A percentile compares a stretch with the other conserved stretches of the same genome.
Conservation (phyloP, 2,329 filamentous ascomycete species). For the Alternaria brassicae region DNA sequence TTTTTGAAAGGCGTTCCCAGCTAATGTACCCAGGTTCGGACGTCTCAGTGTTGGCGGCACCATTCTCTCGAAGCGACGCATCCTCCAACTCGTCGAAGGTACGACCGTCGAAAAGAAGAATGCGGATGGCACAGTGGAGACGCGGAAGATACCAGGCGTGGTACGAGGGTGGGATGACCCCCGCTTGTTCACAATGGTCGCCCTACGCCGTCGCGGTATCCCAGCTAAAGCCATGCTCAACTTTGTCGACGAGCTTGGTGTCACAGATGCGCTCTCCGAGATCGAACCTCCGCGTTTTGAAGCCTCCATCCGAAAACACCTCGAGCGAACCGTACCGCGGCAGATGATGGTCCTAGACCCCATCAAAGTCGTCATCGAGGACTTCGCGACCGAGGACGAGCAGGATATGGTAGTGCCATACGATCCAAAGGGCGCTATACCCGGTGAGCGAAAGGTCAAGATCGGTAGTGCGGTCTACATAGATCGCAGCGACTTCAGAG, state of each 20-base stretch:
- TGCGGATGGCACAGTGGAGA: conserved; percentile 52
- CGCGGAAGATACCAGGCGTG: conserved; percentile 54
- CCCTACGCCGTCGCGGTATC: conserved; percentile 80
- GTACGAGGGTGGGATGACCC: conserved; percentile 93
- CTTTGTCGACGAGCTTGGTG: conserved; percentile 90
- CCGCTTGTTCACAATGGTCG: conserved; percentile 85
- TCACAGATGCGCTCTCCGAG: conserved; percentile 80
- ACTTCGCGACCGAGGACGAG: conserved; percentile 71
- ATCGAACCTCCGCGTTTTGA: conserved; percentile 87
- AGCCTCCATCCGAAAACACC: conserved; percentile 80
- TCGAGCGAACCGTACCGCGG: conserved; percentile 86
- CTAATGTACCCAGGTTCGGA: conserved; percentile 57
- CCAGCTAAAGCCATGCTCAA: conserved; percentile 87
- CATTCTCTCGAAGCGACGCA: conserved; percentile 84
- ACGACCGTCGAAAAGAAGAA: conserved; percentile 55
- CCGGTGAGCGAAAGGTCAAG: conserved; percentile 64
- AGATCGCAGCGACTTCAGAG: conserved; percentile 79
- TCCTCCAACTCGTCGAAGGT: conserved; percentile 79
- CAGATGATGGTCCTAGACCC: conserved; percentile 91
- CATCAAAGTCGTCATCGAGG: conserved; percentile 80
- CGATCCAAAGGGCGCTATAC: conserved; percentile 73
- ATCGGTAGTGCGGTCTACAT: conserved; percentile 86
- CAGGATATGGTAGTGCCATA: conserved; percentile 77
- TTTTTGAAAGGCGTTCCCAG: background rate
- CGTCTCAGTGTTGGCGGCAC: conserved; percentile 83